Base-by-base conservation (phyloP, 768 basidiomycete genomes). In the Gymnopilus dilepis region DNA sequence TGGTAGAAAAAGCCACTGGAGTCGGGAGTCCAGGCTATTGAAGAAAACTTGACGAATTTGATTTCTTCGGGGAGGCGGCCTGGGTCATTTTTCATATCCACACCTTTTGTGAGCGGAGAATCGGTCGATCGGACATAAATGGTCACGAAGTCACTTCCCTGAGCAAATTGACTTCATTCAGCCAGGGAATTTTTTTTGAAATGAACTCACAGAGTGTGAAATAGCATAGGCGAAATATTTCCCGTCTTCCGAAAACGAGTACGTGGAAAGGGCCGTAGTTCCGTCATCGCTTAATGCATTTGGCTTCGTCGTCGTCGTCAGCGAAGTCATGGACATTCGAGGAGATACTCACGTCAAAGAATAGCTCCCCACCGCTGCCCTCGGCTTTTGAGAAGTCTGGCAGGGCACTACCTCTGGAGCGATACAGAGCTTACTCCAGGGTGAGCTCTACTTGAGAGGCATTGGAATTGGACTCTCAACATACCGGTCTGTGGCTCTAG, bases 1-100 rank as follows among this genome's bases (percentile, higher is more conserved):
- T 93, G 92, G 71, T 95, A 95, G 75, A 94, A 92, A 74, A 94
- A 92, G 1, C 93, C 92, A 62, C 86, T 87, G 57, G 86, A 88
- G 73, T 94, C 91, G 58, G 86, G 84, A 4, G 87, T 87, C 93
- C 92, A 94, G 26, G 79, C 77, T 42, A 93, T 80, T 11, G 78
- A 73, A 0, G 88, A 89, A 74, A 92, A 93, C 71, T 94, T 94
- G 63, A 91, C 89, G 69, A 84, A 89, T 57, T 87, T 82, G 56
- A 94, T 74, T 61, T 87, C 87, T 45, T 94, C 92, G 3, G 78
- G 65, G 37, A 92, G 80, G 43, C 86, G 78, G 34, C 77, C 78
- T 19, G 81, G 77, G 65, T 87, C 80, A 54, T 82, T 79, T 7
- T 78, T 77, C n/a, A 60, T 67, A 55, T 77, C 70, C 37, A 76